Evolutionary conservation across 768 basidiomycete genomes (phyloP).

Genomic region (Leucogyrophana mollusca): DNA sequence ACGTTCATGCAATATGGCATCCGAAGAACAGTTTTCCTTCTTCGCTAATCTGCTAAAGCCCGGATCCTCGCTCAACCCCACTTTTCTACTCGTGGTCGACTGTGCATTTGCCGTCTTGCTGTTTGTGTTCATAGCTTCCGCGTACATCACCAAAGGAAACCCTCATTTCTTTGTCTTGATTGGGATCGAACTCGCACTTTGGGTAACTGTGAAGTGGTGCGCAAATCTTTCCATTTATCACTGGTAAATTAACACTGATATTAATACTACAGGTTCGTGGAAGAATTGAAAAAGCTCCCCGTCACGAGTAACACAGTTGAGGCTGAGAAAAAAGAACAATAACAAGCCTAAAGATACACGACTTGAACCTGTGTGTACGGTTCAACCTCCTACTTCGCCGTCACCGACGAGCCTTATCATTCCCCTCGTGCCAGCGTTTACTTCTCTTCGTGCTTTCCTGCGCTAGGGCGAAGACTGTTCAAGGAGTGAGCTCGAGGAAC

Average conservation of each 20-base stretch:
- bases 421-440: conserved; percentile 84
- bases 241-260: neutral
- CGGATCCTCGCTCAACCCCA: conserved; percentile 74
- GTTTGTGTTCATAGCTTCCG: conserved; percentile 55
- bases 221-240: conserved; percentile 15
- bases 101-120: conserved; percentile 57
- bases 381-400: neutral
- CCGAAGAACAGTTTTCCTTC: conserved; percentile 29
- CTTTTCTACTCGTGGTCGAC: conserved; percentile 64
- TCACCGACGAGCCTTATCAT: conserved; percentile 53
- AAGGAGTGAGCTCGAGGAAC: conserved; percentile 7
- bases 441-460: conserved; percentile 78
- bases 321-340: conserved; percentile 24
- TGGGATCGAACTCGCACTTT: conserved; percentile 62
- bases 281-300: conserved; percentile 50
- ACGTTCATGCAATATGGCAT: no score
- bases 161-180: conserved; percentile 68
- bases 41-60: conserved; percentile 63
- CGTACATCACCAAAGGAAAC: conserved; percentile 61
- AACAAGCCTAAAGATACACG: conserved; percentile 7
- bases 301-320: conserved; percentile 10
- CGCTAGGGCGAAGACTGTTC: conserved; percentile 77
- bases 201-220: conserved; percentile 83
- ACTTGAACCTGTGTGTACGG: neutral
- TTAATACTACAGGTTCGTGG: conserved; percentile 54